A percentile compares a stretch with the other conserved stretches of the same genome.
phyloP scores from a whole-genome alignment of 768 basidiomycete species.

The Cystofilobasidium capitatum region DNA sequence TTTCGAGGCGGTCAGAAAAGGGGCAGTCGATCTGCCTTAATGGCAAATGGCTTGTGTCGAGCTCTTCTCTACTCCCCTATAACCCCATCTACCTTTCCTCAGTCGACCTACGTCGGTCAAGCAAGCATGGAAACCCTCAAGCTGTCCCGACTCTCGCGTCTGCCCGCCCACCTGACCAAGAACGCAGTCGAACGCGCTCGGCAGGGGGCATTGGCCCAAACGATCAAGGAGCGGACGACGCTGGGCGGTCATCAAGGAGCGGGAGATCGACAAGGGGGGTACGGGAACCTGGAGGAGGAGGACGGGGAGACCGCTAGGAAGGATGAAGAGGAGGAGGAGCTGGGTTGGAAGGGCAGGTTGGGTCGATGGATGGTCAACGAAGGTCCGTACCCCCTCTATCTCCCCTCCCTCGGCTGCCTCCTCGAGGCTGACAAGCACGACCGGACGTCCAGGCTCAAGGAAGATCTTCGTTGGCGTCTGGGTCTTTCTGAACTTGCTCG shows the following conservation, averaged over 20 bases:
- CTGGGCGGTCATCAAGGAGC: not conserved
- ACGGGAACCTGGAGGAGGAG: slow-evolving; percentile 1
- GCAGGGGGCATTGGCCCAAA: slow-evolving; percentile 72
- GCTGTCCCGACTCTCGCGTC: slow-evolving; percentile 1
- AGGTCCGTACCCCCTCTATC: slow-evolving; percentile 42
- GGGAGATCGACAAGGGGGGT: not conserved
- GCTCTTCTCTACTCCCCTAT: too few relatives aligned
- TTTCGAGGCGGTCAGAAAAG: too few relatives aligned
- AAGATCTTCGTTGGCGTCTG: slow-evolving; percentile 69
- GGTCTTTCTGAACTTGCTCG: slow-evolving; percentile 69
- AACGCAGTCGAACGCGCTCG: slow-evolving; percentile 77
- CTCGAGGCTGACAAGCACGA: not conserved
- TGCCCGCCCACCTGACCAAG: slow-evolving; percentile 51
- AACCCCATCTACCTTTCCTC: too few relatives aligned
- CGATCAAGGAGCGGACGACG: slow-evolving; percentile 41
- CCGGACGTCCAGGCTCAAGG: slow-evolving; percentile 43
- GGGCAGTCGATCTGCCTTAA: too few relatives aligned
- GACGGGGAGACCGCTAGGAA: slow-evolving; percentile 29
- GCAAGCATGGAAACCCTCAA: not conserved
- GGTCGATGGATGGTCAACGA: slow-evolving; percentile 91
- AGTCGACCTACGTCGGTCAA: not conserved
- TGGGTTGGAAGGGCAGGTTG: slow-evolving; percentile 45
- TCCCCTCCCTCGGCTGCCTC: not conserved
- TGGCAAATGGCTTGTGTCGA: too few relatives aligned
- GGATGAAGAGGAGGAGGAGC: slow-evolving; percentile 34